Evolutionary conservation across 345 rosid genomes (phyloP).

Genomic region (Citrus cavaleriei): DNA sequence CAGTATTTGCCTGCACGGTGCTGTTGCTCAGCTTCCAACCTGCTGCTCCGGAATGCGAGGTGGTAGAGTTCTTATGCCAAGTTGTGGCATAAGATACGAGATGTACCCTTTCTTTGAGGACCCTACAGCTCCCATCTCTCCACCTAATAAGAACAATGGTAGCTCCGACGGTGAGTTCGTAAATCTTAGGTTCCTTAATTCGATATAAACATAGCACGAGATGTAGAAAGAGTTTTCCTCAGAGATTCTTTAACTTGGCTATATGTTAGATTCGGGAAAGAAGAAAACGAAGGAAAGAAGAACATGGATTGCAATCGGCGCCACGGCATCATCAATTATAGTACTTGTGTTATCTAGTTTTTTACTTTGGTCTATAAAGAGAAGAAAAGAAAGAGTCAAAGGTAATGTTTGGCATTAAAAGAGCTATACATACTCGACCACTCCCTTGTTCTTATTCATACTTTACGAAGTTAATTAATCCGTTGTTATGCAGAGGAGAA

Average conservation of each 20-base stretch:
- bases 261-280: background rate
- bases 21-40: fast-evolving
- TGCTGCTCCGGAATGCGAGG: background rate
- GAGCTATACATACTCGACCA: background rate
- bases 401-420: background rate
- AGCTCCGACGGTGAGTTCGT: background rate
- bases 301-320: conserved; percentile 5
- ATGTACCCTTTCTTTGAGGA: background rate
- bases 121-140: background rate
- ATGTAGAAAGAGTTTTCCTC: background rate
- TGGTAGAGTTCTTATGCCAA: conserved; percentile 5
- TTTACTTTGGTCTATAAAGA: background rate
- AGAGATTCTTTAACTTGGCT: background rate
- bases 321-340: background rate
- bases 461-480: background rate
- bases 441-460: background rate
- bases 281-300: background rate
- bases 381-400: background rate
- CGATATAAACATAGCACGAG: background rate
- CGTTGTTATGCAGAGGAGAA: background rate
- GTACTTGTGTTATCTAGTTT: background rate
- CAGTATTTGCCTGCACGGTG: fast-evolving
- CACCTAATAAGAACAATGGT: background rate
- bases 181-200: background rate
- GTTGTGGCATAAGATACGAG: conserved; percentile 16